Evolutionary conservation across 2,329 filamentous ascomycete species (phyloP), one percentile per base, ranked within the genome.

Genomic region (Sporothrix brunneoviolacea): DNA sequence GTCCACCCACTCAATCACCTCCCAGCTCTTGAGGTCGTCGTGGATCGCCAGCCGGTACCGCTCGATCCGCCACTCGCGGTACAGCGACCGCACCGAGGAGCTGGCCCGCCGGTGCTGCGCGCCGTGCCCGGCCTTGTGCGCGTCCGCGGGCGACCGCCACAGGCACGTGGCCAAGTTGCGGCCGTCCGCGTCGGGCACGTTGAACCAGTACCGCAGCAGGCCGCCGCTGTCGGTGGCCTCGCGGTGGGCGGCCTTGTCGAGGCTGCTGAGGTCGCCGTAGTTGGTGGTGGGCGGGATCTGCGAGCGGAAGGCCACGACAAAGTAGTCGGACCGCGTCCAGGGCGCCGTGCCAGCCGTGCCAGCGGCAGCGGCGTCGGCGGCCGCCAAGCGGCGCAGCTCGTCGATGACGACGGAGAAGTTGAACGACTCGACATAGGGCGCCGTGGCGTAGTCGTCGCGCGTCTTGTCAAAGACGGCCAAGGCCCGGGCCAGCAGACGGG

Each of bases 191-290:
- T 94, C 82, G 18, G 85, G 83, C 30, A 71, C 74, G 2, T 89
- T 88, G 65, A 94, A 95, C 89, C 91, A 95, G 68, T 96, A 95
- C 66, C 80, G 95, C 62, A 95, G 69, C 62, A 96, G 78, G 0
- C 89, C 89, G 6, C 90, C 90, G 60, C 82, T 87, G 35, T 76
- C 76, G 16, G 83, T 84, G 12, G 91, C 91, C 65, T 95, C 90
- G 21, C 79, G 75, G 64, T 95, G 90, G 7, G 86, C 86, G 53
- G 81, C 81, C 62, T 84, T 83, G 67, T 95, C 91, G 28, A 95
- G 74, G 22, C 75, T 73, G 36, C 83, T 83, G 35, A 95, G 75
- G 52, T 84, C 75, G 10, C 78, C 77, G 53, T 81, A 80, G 55
- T 88, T 80, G 1, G 84, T 85, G 12, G 74, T 77, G 2, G 77